Percentiles rank a stretch among this genome's conserved stretches.
Evolutionary conservation across 805 yeast genomes (phyloP).

Genomic region (Pichia pseudocactophila): DNA sequence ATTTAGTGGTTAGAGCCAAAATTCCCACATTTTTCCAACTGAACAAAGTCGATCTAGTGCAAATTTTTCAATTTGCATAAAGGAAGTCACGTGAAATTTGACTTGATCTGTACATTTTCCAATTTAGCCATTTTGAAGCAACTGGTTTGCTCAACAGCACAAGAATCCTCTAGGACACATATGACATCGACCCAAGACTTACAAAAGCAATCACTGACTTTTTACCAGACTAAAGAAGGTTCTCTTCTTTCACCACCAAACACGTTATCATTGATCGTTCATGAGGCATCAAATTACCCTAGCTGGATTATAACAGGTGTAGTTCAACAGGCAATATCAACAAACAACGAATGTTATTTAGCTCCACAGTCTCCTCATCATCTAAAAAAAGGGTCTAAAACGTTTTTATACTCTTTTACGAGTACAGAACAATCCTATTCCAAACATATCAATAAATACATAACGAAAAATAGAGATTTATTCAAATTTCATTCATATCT

Average conservation of each 20-base stretch:
- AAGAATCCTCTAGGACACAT: no score
- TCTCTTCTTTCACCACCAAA: conserved; percentile 1
- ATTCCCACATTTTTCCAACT: background rate
- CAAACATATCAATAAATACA: conserved; percentile 2
- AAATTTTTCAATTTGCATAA: no score
- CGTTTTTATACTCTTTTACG: conserved; percentile 2
- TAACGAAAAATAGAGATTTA: conserved; percentile 7
- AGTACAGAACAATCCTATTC: conserved; percentile 3
- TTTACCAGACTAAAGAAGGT: background rate
- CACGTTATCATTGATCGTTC: conserved; percentile 4
- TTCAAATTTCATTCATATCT: conserved; percentile 36
- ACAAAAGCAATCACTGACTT: conserved; percentile 18
- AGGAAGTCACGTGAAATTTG: no score
- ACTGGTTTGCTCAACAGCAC: background rate
- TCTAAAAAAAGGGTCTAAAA: background rate
- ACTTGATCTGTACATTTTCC: no score
- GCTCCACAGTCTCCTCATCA: conserved; percentile 2
- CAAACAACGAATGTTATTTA: conserved; percentile 6
- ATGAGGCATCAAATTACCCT: conserved; percentile 7
- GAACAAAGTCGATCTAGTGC: no score
- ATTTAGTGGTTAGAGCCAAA: no score
- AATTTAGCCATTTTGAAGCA: no score
- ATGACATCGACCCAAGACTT: conserved; percentile 9
- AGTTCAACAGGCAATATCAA: conserved; percentile 5
- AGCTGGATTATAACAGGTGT: conserved; percentile 7